Base-by-base conservation (phyloP, 2,329 filamentous ascomycete genomes). In the Leptographium lundbergii region DNA sequence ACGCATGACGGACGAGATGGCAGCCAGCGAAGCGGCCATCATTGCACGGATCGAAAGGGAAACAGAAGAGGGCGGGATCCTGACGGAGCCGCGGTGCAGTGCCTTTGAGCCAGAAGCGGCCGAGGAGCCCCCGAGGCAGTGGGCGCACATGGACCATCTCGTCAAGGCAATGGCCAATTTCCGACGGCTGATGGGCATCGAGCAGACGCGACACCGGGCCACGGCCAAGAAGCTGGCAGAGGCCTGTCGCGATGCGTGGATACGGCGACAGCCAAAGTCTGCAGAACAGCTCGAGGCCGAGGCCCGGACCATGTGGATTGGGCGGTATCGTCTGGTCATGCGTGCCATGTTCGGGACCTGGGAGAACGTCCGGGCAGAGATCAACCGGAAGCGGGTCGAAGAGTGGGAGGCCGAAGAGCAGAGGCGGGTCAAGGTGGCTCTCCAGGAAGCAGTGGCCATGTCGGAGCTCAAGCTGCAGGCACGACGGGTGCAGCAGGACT, bases 81-180 rank as follows among this genome's bases (percentile, higher is more conserved):
- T 96, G 32, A 90, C 87, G 56, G 74, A 79, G 58, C 82, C 84
- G 61, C 78, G 80, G 61, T 92, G 88, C 68, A 86, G 85, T 2
- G 74, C 86, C 27, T 94, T 88, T 65, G 78, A 85, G 22, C 88
- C 88, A 0, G 88, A 94, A 63, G 77, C 83, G 14, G 75, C 75
- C 61, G 85, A 89, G 59, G 88, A 95, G 66, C 88, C 88, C 0
- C 81, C 84, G 0, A 79, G 81, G 57, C 89, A 94, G 67, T 97
- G 89, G 77, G 85, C 87, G n/a, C 91, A 95, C 65, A 81, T 84
- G 67, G 91, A 97, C 67, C 89, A 97, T 68, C 78, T 97, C 57
- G 77, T 88, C 53, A 85, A 86, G 54, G 91, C 95, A 62, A 86
- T 88, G 60, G 69, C 86, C 14, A 87, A 91, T 65, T 92, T 97